A percentile compares a stretch with the other conserved stretches of the same genome.
Evolutionary conservation across 495 filamentous ascomycete species (phyloP).

Genomic region (Podospora australis): DNA sequence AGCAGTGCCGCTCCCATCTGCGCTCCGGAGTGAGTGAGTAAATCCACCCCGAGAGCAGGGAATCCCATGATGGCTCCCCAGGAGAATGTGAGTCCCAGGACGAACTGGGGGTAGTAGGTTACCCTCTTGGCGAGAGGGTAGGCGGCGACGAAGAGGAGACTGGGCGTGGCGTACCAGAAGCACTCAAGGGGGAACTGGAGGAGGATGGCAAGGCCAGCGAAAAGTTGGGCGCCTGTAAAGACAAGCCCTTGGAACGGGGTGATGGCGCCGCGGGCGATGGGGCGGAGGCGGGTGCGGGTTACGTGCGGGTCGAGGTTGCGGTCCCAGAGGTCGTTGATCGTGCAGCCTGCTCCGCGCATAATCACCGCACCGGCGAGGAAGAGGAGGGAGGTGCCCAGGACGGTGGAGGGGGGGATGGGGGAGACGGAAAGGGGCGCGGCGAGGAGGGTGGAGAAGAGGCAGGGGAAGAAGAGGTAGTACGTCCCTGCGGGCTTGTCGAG

Average conservation of each 20-base stretch:
- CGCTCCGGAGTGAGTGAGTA: constrained; percentile 59
- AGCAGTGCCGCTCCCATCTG: constrained; percentile 63
- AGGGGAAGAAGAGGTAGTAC: constrained; percentile 94
- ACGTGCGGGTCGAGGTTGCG: constrained; percentile 88
- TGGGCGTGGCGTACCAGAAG: constrained; percentile 83
- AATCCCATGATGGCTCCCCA: constrained; percentile 98
- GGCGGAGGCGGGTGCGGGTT: constrained; percentile 76
- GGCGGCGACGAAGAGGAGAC: constrained; percentile 67
- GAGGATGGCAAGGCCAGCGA: constrained; percentile 74
- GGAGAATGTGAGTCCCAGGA: constrained; percentile 87
- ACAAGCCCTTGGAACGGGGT: constrained; percentile 64
- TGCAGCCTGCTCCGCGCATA: constrained; percentile 97
- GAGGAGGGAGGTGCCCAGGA: constrained; percentile 59
- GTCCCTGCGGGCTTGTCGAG: constrained; percentile 93
- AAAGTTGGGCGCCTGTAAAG: constrained; percentile 76
- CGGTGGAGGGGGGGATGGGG: constrained; percentile 48
- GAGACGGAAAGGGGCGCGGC: constrained; percentile 56
- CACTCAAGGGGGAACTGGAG: constrained; percentile 81
- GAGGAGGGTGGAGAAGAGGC: constrained; percentile 79
- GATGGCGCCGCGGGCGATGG: constrained; percentile 81
- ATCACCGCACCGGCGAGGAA: constrained; percentile 86
- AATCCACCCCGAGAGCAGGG: constrained; percentile 79
- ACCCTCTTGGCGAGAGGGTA: constrained; percentile 93
- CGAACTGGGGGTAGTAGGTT: constrained; percentile 90
- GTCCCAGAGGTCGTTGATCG: constrained; percentile 98